Conservation (phyloP, 768 basidiomycete genomes). For the Rhizopogon roseolus region DNA sequence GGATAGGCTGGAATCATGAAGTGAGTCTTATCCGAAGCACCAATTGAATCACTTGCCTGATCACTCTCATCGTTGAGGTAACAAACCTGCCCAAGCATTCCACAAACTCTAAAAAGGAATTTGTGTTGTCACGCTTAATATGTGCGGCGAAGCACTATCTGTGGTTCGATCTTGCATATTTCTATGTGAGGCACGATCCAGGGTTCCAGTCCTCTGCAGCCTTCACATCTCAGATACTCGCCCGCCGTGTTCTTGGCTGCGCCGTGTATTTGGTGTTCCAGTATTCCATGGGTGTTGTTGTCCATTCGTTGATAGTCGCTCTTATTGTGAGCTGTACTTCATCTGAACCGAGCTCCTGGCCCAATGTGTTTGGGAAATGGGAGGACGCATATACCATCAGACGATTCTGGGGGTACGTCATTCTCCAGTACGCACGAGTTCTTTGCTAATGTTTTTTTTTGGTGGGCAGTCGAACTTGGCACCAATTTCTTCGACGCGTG, state of each 20-base stretch:
- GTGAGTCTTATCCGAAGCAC: conserved; percentile 13
- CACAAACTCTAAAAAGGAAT: conserved; percentile 14
- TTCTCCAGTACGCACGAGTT: neutral
- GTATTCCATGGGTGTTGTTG: neutral
- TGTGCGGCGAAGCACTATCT: conserved; percentile 6
- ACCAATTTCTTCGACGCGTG: conserved; percentile 34
- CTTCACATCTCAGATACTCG: neutral
- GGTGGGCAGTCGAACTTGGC: conserved; percentile 29
- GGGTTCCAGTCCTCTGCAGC: conserved; percentile 3
- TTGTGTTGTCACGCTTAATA: conserved; percentile 16
- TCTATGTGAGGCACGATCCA: conserved; percentile 7
- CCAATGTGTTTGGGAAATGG: conserved; percentile 28
- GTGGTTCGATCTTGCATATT: conserved; percentile 11
- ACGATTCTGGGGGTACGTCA: conserved; percentile 36
- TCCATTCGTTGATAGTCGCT: neutral
- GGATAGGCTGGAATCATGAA: conserved; percentile 32
- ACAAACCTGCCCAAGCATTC: conserved; percentile 6
- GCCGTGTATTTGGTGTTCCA: neutral
- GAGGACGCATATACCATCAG: conserved; percentile 34
- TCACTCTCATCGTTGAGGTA: neutral
- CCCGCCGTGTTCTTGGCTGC: neutral
- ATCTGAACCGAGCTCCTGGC: conserved; percentile 35
- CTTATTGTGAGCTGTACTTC: conserved; percentile 8
- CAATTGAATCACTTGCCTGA: conserved; percentile 1
- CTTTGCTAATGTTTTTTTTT: neutral